Conservation (phyloP, 495 filamentous ascomycete genomes). For the Neurospora terricola region DNA sequence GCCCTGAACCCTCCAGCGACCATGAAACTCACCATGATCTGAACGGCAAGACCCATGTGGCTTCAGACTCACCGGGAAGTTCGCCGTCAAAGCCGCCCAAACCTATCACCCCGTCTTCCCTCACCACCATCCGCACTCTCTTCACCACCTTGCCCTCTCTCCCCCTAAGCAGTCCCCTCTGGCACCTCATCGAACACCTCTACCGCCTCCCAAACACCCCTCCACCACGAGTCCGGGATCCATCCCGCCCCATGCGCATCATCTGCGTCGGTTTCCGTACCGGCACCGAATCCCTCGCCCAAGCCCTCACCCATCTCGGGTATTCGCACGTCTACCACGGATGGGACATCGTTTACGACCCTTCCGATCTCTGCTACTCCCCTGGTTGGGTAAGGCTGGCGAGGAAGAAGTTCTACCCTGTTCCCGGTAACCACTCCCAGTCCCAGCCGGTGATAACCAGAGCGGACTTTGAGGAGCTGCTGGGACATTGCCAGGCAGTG, state of each 20-base stretch:
- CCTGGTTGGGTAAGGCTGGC: conserved; percentile 34
- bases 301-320: conserved; percentile 49
- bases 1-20: background rate
- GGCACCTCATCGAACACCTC: conserved; percentile 19
- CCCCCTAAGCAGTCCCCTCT: conserved; percentile 11
- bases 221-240: conserved; percentile 22
- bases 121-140: background rate
- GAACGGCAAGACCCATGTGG: background rate
- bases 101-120: background rate
- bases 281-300: conserved; percentile 54
- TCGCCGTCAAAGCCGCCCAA: background rate
- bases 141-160: background rate
- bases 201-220: conserved; percentile 11
- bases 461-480: conserved; percentile 39
- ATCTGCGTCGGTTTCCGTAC: conserved; percentile 52
- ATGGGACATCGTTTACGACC: conserved; percentile 51
- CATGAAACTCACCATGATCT: background rate
- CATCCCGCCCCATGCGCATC: conserved; percentile 54
- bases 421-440: background rate
- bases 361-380: conserved; percentile 44
- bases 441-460: conserved; percentile 28
- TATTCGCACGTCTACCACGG: conserved; percentile 58
- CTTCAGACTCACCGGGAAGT: background rate
- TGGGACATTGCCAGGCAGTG: conserved; percentile 34
- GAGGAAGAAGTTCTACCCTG: conserved; percentile 14